Evolutionary conservation across 768 basidiomycete species (phyloP).

Genomic region (Lactarius pseudohatsudake): DNA sequence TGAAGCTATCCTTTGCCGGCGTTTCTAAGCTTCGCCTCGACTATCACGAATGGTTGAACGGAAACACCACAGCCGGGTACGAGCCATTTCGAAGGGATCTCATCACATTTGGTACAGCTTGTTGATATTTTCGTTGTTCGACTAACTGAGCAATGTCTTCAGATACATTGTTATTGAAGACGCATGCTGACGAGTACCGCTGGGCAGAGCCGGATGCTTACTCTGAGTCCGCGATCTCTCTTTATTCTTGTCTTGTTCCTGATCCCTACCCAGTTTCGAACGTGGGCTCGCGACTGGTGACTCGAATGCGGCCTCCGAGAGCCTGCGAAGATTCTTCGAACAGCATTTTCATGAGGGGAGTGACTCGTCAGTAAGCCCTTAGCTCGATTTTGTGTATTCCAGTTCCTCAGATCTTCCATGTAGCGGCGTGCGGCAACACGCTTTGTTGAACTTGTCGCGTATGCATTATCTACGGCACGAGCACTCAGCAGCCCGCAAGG

Average conservation of each 20-base stretch:
- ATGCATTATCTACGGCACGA: conserved; percentile 76
- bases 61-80: conserved; percentile 50
- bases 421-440: conserved; percentile 79
- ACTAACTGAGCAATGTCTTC: not conserved
- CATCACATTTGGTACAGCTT: conserved; percentile 23
- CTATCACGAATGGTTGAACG: conserved; percentile 62
- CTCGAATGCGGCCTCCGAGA: conserved; percentile 66
- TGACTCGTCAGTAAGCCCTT: conserved; percentile 62
- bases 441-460: conserved; percentile 71
- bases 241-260: conserved; percentile 24
- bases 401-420: conserved; percentile 3
- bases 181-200: conserved; percentile 27
- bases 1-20: conserved; percentile 74
- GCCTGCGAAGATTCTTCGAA: conserved; percentile 77
- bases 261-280: conserved; percentile 54
- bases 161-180: conserved; percentile 32
- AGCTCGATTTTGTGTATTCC: not conserved
- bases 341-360: conserved; percentile 79
- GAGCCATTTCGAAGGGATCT: conserved; percentile 31
- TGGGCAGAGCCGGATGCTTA: conserved; percentile 27
- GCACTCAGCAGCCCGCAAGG: conserved; percentile 66
- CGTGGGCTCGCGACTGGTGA: conserved; percentile 64
- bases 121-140: not conserved
- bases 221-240: conserved; percentile 18
- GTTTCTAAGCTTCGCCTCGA: conserved; percentile 65